A percentile compares a stretch with the other conserved stretches of the same genome.
Conservation (phyloP, 2,329 filamentous ascomycete genomes). For the Exophiala oligosperma region DNA sequence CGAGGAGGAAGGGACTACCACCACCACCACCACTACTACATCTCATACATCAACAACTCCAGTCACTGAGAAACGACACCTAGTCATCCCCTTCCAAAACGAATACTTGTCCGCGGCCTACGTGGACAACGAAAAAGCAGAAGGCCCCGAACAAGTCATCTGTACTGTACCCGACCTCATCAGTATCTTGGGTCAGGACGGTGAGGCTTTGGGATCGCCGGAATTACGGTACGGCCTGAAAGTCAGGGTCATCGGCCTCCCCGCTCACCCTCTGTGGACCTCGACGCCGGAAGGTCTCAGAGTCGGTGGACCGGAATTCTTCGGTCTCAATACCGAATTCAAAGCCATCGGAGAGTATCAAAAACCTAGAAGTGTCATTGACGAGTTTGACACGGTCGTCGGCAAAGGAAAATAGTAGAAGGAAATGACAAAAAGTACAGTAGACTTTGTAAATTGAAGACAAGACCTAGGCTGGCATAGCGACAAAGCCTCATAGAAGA, state of each 20-base stretch:
- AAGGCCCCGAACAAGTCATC: slow-evolving; percentile 24
- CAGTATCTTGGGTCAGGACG: slow-evolving; percentile 24
- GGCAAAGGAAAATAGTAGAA: not conserved
- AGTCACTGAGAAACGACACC: slow-evolving; percentile 7
- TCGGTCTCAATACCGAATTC: slow-evolving; percentile 33
- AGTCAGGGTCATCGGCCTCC: slow-evolving; percentile 52
- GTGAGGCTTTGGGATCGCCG: slow-evolving; percentile 24
- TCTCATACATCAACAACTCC: slow-evolving; percentile 14
- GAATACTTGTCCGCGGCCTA: slow-evolving; percentile 34
- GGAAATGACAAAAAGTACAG: not conserved
- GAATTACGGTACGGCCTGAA: slow-evolving; percentile 50
- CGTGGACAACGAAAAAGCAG: slow-evolving; percentile 1
- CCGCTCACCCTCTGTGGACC: slow-evolving; percentile 53
- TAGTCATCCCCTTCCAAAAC: slow-evolving; percentile 34
- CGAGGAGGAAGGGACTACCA: slow-evolving; percentile 20
- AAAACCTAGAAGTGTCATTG: slow-evolving; percentile 32
- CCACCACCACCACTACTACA: slow-evolving; percentile 14
- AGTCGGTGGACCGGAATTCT: slow-evolving; percentile 43
- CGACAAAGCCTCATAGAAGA: not conserved
- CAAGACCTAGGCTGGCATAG: not conserved
- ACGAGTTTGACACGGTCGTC: slow-evolving; percentile 25
- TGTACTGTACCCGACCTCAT: slow-evolving; percentile 37
- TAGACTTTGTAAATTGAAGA: not conserved
- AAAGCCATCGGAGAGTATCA: slow-evolving; percentile 30
- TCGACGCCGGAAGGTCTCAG: slow-evolving; percentile 38